Evolutionary conservation across 2,329 filamentous ascomycete species (phyloP).

Genomic region (Diaporthe citrichinensis): DNA sequence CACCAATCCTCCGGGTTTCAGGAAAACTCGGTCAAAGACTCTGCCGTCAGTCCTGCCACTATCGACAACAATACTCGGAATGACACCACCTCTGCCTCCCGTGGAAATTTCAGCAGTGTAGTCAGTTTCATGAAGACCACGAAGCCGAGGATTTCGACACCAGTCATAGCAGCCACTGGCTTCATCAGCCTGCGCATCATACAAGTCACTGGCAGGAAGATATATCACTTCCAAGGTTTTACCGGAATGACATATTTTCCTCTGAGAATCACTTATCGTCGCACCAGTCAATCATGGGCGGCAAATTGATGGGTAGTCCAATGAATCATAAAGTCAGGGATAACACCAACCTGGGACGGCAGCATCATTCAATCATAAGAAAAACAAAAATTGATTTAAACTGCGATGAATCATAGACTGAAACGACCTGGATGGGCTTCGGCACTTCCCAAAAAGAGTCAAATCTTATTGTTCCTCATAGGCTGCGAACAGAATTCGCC

Average conservation of each 20-base stretch:
- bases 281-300: not conserved
- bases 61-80: not conserved
- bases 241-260: too few species aligned
- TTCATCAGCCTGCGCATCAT: not conserved
- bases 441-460: not conserved
- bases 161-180: not conserved
- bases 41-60: too few species aligned
- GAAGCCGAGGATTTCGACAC: not conserved
- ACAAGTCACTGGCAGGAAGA: not conserved
- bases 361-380: not conserved
- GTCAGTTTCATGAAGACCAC: not conserved
- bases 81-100: not conserved
- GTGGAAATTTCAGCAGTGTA: not conserved
- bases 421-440: accelerated
- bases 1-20: not conserved
- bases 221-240: not conserved
- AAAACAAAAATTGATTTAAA: not conserved
- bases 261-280: too few species aligned
- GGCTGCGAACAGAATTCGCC: not conserved
- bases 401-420: not conserved
- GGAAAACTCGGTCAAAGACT: not conserved
- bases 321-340: not conserved
- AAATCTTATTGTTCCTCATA: not conserved
- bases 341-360: not conserved
- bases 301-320: not conserved